Conservation (phyloP, 495 filamentous ascomycete species). For the Neurospora sp. region DNA sequence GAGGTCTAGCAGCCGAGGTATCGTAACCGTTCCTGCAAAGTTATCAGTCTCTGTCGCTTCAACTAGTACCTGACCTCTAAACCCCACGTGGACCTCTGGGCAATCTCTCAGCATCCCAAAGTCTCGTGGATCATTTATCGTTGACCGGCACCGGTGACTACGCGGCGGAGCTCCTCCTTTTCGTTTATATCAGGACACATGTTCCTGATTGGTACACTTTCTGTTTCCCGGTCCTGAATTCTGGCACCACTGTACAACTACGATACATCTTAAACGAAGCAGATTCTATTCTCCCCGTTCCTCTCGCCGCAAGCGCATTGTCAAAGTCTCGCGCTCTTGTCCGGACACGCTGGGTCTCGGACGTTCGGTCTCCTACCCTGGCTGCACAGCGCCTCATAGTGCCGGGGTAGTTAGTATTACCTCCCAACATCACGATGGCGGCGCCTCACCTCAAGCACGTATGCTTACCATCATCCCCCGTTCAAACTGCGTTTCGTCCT, state of each 20-base stretch:
- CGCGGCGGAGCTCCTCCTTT: not conserved
- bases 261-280: not conserved
- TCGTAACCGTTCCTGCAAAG: not conserved
- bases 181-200: not conserved
- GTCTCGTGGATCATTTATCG: not conserved
- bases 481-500: not conserved
- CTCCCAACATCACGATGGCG: constrained; percentile 14
- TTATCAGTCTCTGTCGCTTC: not conserved
- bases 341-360: not conserved
- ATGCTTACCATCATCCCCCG: constrained; percentile 2
- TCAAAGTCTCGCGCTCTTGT: not conserved
- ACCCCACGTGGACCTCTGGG: not conserved
- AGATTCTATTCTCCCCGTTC: not conserved
- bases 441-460: constrained; percentile 23
- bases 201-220: not conserved
- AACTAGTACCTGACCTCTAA: not conserved
- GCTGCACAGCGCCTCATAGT: not conserved
- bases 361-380: not conserved
- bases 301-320: not conserved
- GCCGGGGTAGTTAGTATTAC: not conserved
- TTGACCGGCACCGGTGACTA: not conserved
- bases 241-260: not conserved
- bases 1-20: not conserved
- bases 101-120: not conserved
- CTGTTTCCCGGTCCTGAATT: not conserved